Conservation (phyloP, 1,284 basidiomycete genomes). For the Agroathelia rolfsii region DNA sequence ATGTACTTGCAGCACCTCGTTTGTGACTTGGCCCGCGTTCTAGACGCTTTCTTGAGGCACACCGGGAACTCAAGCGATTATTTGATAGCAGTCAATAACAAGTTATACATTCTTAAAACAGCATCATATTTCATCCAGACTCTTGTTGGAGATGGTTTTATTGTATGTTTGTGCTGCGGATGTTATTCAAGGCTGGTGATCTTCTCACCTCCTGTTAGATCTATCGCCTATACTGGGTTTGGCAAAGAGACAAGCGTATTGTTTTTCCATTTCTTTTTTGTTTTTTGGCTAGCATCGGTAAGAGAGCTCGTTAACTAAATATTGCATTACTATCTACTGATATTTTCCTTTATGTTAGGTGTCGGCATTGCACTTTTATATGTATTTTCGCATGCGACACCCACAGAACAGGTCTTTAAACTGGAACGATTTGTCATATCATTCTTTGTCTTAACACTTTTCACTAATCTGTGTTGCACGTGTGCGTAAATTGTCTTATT, state of each 20-base stretch:
- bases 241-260: conserved; percentile 12
- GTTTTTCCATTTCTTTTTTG: conserved; percentile 16
- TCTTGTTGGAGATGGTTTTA: conserved; percentile 24
- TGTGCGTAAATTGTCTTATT: no score
- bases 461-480: conserved; percentile 27
- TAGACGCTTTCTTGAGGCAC: conserved; percentile 10
- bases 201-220: conserved; percentile 12
- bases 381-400: no score
- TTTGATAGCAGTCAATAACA: no score
- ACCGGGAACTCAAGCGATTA: conserved; percentile 15
- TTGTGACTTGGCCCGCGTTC: conserved; percentile 8
- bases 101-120: conserved; percentile 20
- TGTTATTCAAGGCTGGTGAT: conserved; percentile 5
- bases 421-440: conserved; percentile 24
- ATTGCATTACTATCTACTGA: no score
- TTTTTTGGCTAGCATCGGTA: conserved; percentile 20
- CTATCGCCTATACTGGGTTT: conserved; percentile 22
- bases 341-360: no score
- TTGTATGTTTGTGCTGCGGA: no score
- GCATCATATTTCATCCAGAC: conserved; percentile 23
- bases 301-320: no score
- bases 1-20: conserved; percentile 8
- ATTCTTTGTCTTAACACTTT: conserved; percentile 26
- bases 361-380: no score
- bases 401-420: no score